A percentile compares a stretch with the other conserved stretches of the same genome.
These are phyloP conservation scores for Hysterangium stoloniferum DNA, from an alignment of 768 basidiomycete species.

Conservation along the genomic window DNA sequence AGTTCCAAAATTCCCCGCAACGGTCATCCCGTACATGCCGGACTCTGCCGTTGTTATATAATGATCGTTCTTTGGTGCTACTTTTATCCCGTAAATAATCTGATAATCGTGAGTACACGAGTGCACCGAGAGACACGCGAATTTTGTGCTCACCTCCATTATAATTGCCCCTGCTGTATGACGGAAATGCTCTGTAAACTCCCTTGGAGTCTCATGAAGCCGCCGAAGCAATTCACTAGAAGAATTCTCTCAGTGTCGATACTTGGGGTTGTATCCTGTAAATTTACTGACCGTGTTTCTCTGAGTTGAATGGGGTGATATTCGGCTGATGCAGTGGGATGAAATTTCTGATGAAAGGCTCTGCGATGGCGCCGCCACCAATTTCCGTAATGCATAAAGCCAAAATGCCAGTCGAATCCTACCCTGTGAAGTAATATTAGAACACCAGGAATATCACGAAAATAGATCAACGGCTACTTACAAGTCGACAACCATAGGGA, in stretches of 20 bases:
- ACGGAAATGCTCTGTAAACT: constrained; percentile 41
- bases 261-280: constrained; percentile 11
- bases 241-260: constrained; percentile 6
- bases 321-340: constrained; percentile 20
- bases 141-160: background rate
- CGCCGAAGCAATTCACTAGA: constrained; percentile 30
- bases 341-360: constrained; percentile 30
- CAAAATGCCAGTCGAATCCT: background rate
- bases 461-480: background rate
- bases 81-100: constrained; percentile 1
- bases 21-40: background rate
- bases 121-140: background rate
- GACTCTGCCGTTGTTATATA: constrained; percentile 29
- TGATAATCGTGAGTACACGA: background rate
- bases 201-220: constrained; percentile 34
- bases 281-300: constrained; percentile 7
- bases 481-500: background rate
- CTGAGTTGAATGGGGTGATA: constrained; percentile 27
- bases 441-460: too few species aligned
- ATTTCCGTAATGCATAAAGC: background rate
- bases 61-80: constrained; percentile 27
- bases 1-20: background rate
- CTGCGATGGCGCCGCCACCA: constrained; percentile 24
- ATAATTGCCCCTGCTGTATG: constrained; percentile 29
- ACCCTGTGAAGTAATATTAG: too few species aligned